Conservation (phyloP, 495 filamentous ascomycete genomes). For the Aspergillus cavernicola region DNA sequence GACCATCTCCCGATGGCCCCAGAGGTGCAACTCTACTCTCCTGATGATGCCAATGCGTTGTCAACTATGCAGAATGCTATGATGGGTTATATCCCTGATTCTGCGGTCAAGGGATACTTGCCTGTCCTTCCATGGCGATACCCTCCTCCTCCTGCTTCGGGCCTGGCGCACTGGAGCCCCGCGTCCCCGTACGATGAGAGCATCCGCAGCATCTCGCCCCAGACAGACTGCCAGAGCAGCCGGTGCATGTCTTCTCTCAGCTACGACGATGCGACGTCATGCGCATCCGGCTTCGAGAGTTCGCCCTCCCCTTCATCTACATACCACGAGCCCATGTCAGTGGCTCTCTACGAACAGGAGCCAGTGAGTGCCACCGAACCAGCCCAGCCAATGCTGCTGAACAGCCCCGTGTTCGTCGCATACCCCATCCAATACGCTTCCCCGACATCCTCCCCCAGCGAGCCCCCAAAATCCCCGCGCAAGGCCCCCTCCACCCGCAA, state of each 20-base stretch:
- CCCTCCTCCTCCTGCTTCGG: neutral
- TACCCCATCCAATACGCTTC: neutral
- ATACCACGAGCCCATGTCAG: conserved; percentile 9
- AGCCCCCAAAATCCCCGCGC: neutral
- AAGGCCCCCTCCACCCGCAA: conserved; percentile 1
- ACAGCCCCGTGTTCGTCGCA: neutral
- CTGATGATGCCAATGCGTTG: neutral
- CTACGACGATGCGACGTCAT: conserved; percentile 22
- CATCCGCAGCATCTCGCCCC: conserved; percentile 2
- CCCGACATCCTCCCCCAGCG: neutral
- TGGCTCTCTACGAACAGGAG: conserved; percentile 1
- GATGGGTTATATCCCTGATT: neutral
- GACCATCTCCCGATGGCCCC: neutral
- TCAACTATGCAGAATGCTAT: conserved; percentile 1
- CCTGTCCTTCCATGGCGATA: neutral
- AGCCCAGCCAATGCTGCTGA: neutral
- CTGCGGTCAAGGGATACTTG: conserved; percentile 4
- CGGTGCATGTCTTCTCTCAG: conserved; percentile 15
- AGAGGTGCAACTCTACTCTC: conserved; percentile 7
- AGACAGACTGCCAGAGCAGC: conserved; percentile 7
- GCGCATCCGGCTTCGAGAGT: conserved; percentile 8
- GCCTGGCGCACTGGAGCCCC: conserved; percentile 2
- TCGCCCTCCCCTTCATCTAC: conserved; percentile 17
- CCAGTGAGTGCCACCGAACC: neutral
- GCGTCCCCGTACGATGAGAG: conserved; percentile 1